These are phyloP conservation scores for Malus hybrid DNA, from an alignment of 331 rosid genomes.

Conservation along the genomic window DNA sequence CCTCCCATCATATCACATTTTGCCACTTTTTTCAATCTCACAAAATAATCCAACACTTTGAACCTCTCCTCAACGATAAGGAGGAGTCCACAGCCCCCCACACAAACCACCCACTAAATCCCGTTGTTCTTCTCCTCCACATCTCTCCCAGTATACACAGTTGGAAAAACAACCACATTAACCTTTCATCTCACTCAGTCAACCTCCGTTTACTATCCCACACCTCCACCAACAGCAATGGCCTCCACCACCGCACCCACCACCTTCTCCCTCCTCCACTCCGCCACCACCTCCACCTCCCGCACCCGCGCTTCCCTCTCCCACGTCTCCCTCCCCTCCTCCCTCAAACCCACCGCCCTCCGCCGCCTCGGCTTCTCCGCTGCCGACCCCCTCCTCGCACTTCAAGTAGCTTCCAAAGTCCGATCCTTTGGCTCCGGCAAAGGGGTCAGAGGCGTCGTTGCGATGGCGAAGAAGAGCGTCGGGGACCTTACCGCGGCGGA, in stretches of 20 bases:
- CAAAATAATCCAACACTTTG: conserved; percentile 34
- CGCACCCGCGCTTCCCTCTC: conserved; percentile 40
- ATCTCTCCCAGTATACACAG: conserved; percentile 24
- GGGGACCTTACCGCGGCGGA: conserved; percentile 64
- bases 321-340: conserved; percentile 35
- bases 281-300: conserved; percentile 35
- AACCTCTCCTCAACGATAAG: conserved; percentile 88
- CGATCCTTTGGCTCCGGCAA: conserved; percentile 31
- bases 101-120: conserved; percentile 42
- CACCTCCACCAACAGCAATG: conserved; percentile 29
- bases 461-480: conserved; percentile 94
- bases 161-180: not conserved
- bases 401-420: conserved; percentile 49
- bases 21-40: conserved; percentile 6
- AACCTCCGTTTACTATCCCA: not conserved
- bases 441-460: conserved; percentile 45
- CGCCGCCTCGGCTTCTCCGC: conserved; percentile 69
- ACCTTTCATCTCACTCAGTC: not conserved
- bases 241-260: conserved; percentile 66
- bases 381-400: conserved; percentile 60
- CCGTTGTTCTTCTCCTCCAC: conserved; percentile 47
- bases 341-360: conserved; percentile 50
- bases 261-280: conserved; percentile 54
- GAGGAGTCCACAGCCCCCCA: conserved; percentile 37
- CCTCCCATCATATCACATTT: not conserved